phyloP scores from a whole-genome alignment of 495 filamentous ascomycete species.

The Eremomyces bilateralis region DNA sequence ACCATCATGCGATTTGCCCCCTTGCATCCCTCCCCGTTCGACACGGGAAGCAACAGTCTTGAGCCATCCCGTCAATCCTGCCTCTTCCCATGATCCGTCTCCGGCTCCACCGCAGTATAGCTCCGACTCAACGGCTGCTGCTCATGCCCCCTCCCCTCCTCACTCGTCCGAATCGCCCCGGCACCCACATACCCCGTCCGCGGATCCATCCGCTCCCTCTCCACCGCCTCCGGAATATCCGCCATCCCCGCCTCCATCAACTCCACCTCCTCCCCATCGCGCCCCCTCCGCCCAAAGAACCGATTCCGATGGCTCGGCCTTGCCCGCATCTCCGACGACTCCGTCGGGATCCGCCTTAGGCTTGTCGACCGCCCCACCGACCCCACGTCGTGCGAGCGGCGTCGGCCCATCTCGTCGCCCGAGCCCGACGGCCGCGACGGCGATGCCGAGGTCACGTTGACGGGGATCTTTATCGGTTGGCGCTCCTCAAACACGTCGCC shows the following conservation, averaged over 20 bases:
- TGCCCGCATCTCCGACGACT: slow-evolving; percentile 6
- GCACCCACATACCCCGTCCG: slow-evolving; percentile 14
- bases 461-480: slow-evolving; percentile 7
- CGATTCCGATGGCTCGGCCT: slow-evolving; percentile 17
- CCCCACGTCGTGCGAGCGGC: slow-evolving; percentile 2
- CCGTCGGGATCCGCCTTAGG: slow-evolving; percentile 12
- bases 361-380: slow-evolving; percentile 12
- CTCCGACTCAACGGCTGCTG: too few relatives aligned
- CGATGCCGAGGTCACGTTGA: slow-evolving; percentile 10
- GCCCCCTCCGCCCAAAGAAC: slow-evolving; percentile 16
- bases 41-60: too few relatives aligned
- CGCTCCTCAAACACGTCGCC: slow-evolving; percentile 42
- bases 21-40: too few relatives aligned
- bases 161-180: slow-evolving; percentile 8
- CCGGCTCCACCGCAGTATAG: too few relatives aligned
- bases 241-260: slow-evolving; percentile 18
- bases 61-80: too few relatives aligned
- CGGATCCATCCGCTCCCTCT: slow-evolving; percentile 12
- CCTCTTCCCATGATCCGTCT: too few relatives aligned
- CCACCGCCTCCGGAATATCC: slow-evolving; percentile 15
- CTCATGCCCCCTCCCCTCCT: too few relatives aligned
- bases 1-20: too few relatives aligned
- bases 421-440: slow-evolving; percentile 11
- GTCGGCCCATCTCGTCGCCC: slow-evolving; percentile 3
- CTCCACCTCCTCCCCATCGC: slow-evolving; percentile 8